Base-by-base conservation (phyloP, 2,329 filamentous ascomycete species). In the Fusarium sp. region DNA sequence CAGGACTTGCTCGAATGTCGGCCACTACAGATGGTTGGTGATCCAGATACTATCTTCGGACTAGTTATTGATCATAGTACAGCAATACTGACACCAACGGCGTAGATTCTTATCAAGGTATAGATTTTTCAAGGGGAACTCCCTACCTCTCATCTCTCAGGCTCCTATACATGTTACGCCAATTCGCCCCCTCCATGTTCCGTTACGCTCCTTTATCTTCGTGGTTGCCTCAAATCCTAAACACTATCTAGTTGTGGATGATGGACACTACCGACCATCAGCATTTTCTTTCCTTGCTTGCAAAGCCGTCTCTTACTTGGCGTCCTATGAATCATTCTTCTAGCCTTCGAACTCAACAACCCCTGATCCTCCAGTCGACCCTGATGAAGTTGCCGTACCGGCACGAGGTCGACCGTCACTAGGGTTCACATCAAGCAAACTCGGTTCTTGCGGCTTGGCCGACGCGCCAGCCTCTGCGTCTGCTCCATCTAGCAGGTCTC, bases 401-500 rank as follows among this genome's bases (percentile, higher is more conserved):
- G 74, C 70, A 24, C 74, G 70, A 30, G 68, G 73, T 27, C 77
- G 72, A 10, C 75, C 75, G 37, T 72, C 72, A 16, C 60, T 71
- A 4, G 76, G 53, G 40, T 76, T 76, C 51, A 74, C 76, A 57
- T 82, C 81, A 37, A 82, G 73, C 30, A 81, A 74, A 64, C 74
- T 77, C 51, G 74, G 73, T n/a, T 76, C 78, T 45, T 76, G 74
- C 8, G 76, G 70, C 55, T 78, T 81, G 4, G 70, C 67, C 27
- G 70, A 74, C 27, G 81, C 87, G 14, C 87, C 87, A 1, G 91
- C 90, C 70, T 89, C 88, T 4, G 90, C 92, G 77, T 95, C 92
- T 3, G 90, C 91, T 0, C 91, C 92, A 71, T 92, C 91, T 16
- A 94, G 80, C 16, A 94, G 79, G 77, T 93, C 92, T 56, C 89